Evolutionary conservation across 768 basidiomycete genomes (phyloP).

Genomic region (Boletus edulis): DNA sequence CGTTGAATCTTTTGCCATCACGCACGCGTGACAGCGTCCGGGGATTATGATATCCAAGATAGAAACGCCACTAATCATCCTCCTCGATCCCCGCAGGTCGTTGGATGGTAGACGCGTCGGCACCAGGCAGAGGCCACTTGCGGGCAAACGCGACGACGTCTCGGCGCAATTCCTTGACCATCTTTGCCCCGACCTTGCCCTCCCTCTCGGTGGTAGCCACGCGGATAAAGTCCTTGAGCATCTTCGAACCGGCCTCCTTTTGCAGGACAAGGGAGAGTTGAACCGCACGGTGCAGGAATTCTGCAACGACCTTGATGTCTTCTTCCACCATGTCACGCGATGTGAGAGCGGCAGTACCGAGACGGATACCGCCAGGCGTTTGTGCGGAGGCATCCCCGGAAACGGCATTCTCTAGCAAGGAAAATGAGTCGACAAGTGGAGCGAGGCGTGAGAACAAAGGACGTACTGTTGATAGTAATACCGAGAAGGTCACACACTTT

Average conservation of each 20-base stretch:
- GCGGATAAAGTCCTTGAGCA: slow-evolving; percentile 93
- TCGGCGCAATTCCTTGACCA: slow-evolving; percentile 69
- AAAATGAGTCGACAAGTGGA: background rate
- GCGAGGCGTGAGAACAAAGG: background rate
- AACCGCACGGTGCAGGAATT: slow-evolving; percentile 91
- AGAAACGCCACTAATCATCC: slow-evolving; percentile 33
- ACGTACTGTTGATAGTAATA: slow-evolving; percentile 93
- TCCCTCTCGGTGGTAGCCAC: slow-evolving; percentile 68
- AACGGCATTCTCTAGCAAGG: slow-evolving; percentile 80
- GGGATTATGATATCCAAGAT: background rate
- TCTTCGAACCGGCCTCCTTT: slow-evolving; percentile 91
- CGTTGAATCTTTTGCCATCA: slow-evolving; percentile 54
- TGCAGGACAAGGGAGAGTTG: slow-evolving; percentile 88
- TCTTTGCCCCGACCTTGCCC: slow-evolving; percentile 65
- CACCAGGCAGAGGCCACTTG: slow-evolving; percentile 92
- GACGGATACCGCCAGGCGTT: slow-evolving; percentile 94
- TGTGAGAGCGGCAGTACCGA: slow-evolving; percentile 92
- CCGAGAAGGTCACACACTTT: slow-evolving; percentile 96
- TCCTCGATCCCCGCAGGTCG: slow-evolving; percentile 67
- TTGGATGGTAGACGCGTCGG: slow-evolving; percentile 45
- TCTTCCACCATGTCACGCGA: slow-evolving; percentile 90
- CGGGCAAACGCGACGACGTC: slow-evolving; percentile 84
- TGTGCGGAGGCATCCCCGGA: slow-evolving; percentile 95
- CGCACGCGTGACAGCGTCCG: background rate
- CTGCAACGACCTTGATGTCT: slow-evolving; percentile 84